These are phyloP conservation scores for Hysterium pulicare DNA, from an alignment of 2,329 filamentous ascomycete species.

Conservation along the genomic window DNA sequence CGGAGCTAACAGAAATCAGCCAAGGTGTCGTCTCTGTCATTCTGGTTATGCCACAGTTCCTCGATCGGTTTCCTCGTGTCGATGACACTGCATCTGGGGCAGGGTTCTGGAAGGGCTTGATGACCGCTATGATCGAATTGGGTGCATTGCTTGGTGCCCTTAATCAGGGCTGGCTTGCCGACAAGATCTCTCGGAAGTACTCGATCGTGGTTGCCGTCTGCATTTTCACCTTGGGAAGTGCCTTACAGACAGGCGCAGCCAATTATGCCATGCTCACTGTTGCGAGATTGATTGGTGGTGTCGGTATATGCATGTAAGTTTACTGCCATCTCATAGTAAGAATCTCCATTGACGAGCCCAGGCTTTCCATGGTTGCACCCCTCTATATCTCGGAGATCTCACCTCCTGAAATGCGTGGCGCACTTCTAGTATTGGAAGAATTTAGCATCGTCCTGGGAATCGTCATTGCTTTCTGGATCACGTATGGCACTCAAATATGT, in stretches of 20 bases:
- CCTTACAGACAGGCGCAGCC: constrained; percentile 50
- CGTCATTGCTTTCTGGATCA: constrained; percentile 54
- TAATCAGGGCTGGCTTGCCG: constrained; percentile 47
- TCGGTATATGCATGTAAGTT: constrained; percentile 44
- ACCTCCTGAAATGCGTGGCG: constrained; percentile 49
- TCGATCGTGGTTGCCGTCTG: constrained; percentile 51
- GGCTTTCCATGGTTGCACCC: constrained; percentile 44
- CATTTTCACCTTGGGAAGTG: constrained; percentile 51
- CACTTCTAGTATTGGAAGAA: constrained; percentile 49
- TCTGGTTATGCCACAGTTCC: constrained; percentile 52
- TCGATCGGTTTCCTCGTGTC: constrained; percentile 44
- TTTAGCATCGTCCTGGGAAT: constrained; percentile 48
- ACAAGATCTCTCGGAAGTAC: constrained; percentile 52
- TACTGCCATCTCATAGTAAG: too few relatives aligned
- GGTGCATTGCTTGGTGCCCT: constrained; percentile 46
- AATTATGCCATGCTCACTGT: constrained; percentile 52
- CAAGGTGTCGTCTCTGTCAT: constrained; percentile 47
- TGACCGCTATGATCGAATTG: constrained; percentile 56
- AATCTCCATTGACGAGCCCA: too few relatives aligned
- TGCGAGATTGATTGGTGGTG: constrained; percentile 49
- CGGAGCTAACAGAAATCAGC: too few relatives aligned
- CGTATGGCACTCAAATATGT: constrained; percentile 50
- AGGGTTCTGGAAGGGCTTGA: constrained; percentile 44
- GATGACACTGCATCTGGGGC: constrained; percentile 40
- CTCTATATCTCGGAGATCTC: constrained; percentile 54